Evolutionary conservation across 2,329 filamentous ascomycete species (phyloP).

Genomic region (Metarhizium sp.): DNA sequence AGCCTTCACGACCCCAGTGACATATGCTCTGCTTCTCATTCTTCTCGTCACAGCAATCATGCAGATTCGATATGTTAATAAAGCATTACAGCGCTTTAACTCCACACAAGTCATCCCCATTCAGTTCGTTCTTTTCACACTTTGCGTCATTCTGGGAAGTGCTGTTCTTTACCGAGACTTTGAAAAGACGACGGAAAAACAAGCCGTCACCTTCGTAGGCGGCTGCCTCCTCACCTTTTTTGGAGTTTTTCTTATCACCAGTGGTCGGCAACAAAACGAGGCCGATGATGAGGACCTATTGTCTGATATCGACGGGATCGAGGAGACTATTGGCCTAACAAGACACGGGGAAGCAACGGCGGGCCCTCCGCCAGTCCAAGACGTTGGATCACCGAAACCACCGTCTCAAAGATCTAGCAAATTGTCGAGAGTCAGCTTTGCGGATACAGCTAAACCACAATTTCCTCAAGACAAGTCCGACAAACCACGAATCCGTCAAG

Average conservation of each 20-base stretch:
- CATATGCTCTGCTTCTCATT: conserved; percentile 74
- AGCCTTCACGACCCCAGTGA: conserved; percentile 84
- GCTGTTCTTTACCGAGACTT: conserved; percentile 93
- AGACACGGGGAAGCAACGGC: conserved; percentile 33
- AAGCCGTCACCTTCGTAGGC: conserved; percentile 76
- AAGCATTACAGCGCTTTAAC: conserved; percentile 78
- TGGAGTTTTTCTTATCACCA: conserved; percentile 96
- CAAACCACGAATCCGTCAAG: conserved; percentile 25
- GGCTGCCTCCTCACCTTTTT: conserved; percentile 90
- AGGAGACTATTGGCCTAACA: conserved; percentile 52
- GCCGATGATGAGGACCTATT: conserved; percentile 49
- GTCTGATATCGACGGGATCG: conserved; percentile 47
- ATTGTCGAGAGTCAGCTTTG: conserved; percentile 36
- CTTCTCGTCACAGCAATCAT: conserved; percentile 80
- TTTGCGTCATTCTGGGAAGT: conserved; percentile 91
- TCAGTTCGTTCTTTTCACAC: conserved; percentile 93
- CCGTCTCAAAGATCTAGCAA: conserved; percentile 39
- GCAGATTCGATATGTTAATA: conserved; percentile 96
- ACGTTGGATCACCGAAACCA: conserved; percentile 14
- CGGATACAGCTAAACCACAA: conserved; percentile 27
- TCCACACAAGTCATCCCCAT: conserved; percentile 97
- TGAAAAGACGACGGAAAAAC: conserved; percentile 64
- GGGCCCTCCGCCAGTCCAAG: conserved; percentile 11
- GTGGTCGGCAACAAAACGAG: conserved; percentile 57
- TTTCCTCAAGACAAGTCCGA: conserved; percentile 26